Evolutionary conservation across 148 eudicot species (phyloP), one percentile per base, ranked within the genome.

Genomic region (Fagopyrum tataricum): DNA sequence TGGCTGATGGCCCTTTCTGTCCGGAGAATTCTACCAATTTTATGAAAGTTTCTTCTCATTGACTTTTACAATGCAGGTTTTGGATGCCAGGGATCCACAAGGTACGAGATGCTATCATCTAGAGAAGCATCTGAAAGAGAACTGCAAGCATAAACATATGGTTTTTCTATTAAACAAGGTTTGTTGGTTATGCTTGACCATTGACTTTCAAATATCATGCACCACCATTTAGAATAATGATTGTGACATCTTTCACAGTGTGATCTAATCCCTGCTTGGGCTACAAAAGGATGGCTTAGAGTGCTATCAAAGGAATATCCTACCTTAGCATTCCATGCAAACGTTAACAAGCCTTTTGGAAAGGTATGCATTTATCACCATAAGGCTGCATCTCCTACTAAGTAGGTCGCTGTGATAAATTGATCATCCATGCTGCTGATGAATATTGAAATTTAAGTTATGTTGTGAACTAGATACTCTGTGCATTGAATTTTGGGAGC

Each of bases 261-360:
- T 81, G 99, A 95, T 83, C 81, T 95, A 85, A 83, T 90, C 74
- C 99, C 97, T 72, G 96, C 97, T 70, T 91, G 94, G 99, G 99
- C 85, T 59, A 95, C 99, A 59, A 95, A 91, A 86, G 96, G 92
- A 59, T 95, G 99, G 99, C 90, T 95, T 39, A 85, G 88, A 75
- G 79, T 80, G 17, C 72, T 95, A 70, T 90, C 97, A 15, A 90
- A 87, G 84, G 92, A 90, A 73, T 91, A 79, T 73, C 98, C 98
- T 67, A 80, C 93, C 79, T 82, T 95, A 42, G 98, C 98, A 62
- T 95, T 91, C 78, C 97, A 88, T 85, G 99, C 97, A 73, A 88
- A 96, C 78, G 61, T 88, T 78, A 95, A 80, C 73, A 95, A 95
- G 79, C 95, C 98, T 51, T 95, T 91, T 82, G 99, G 99, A 71